phyloP scores from a whole-genome alignment of 345 rosid species.

The Orychophragmus violaceus region DNA sequence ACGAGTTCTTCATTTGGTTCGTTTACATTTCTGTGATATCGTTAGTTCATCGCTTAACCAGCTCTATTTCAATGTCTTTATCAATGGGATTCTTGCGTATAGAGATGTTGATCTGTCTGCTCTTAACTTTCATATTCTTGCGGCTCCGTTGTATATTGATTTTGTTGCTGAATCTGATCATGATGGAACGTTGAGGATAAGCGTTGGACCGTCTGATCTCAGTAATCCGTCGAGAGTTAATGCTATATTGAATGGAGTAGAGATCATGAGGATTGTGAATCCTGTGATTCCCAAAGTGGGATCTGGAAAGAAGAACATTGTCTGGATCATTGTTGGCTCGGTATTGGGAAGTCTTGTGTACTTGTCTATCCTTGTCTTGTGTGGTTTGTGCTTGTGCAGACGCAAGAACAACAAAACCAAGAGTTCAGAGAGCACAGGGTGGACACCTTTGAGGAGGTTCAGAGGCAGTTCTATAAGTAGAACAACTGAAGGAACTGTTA shows the following conservation, averaged over 20 bases:
- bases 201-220: constrained; percentile 85
- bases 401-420: constrained; percentile 29
- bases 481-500: constrained; percentile 61
- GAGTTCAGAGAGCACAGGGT: constrained; percentile 59
- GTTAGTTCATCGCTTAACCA: constrained; percentile 68
- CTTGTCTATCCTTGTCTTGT: constrained; percentile 33
- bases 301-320: constrained; percentile 32
- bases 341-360: constrained; percentile 54
- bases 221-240: constrained; percentile 49
- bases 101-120: constrained; percentile 75
- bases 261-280: constrained; percentile 70
- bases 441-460: constrained; percentile 72
- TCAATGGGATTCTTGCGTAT: constrained; percentile 54
- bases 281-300: constrained; percentile 20
- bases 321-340: constrained; percentile 52
- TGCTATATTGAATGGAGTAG: constrained; percentile 83
- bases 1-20: constrained; percentile 53
- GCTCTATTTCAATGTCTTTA: constrained; percentile 72
- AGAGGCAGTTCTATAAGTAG: constrained; percentile 75
- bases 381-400: constrained; percentile 33
- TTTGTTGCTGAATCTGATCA: constrained; percentile 61
- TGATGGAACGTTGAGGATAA: constrained; percentile 45
- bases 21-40: constrained; percentile 93
- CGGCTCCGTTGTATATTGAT: constrained; percentile 72
- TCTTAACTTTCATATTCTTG: constrained; percentile 50